phyloP scores from a whole-genome alignment of 2,329 filamentous ascomycete genomes.

The Chalaropsis thielavioides region DNA sequence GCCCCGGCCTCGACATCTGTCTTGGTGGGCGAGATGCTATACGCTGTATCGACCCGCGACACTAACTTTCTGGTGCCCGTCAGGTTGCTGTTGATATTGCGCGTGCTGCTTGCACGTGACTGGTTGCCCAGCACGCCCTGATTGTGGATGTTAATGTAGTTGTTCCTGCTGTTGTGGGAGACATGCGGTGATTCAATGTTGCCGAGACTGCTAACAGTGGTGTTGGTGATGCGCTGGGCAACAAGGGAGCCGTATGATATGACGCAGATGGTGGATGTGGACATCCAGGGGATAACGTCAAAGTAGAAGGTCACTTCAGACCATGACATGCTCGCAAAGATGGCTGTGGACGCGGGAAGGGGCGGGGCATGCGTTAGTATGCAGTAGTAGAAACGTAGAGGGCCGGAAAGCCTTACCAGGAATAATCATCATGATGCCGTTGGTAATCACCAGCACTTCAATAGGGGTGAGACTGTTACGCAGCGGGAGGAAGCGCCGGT shows the following conservation, averaged over 20 bases:
- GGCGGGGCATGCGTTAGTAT: too few relatives aligned
- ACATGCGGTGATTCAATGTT: background rate
- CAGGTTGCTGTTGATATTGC: background rate
- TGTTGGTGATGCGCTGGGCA: slow-evolving; percentile 28
- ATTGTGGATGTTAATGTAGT: background rate
- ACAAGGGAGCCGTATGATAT: slow-evolving; percentile 39
- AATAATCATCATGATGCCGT: slow-evolving; percentile 41
- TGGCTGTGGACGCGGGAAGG: slow-evolving; percentile 25
- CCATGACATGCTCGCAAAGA: slow-evolving; percentile 38
- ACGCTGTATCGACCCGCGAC: background rate
- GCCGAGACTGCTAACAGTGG: background rate
- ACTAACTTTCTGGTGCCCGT: background rate
- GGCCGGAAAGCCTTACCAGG: slow-evolving; percentile 30
- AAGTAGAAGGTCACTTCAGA: slow-evolving; percentile 28
- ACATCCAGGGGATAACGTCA: slow-evolving; percentile 35
- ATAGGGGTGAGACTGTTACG: slow-evolving; percentile 33
- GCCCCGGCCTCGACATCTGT: background rate
- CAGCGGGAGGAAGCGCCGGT: slow-evolving; percentile 33
- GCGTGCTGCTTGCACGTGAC: background rate
- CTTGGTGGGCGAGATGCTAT: background rate
- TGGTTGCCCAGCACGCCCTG: background rate
- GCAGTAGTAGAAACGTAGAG: background rate
- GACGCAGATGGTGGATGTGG: slow-evolving; percentile 36
- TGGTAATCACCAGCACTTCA: slow-evolving; percentile 41
- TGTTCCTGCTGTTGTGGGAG: background rate